Evolutionary conservation across 2,329 filamentous ascomycete genomes (phyloP), one percentile per base, ranked within the genome.

Genomic region (Talaromyces sp.): DNA sequence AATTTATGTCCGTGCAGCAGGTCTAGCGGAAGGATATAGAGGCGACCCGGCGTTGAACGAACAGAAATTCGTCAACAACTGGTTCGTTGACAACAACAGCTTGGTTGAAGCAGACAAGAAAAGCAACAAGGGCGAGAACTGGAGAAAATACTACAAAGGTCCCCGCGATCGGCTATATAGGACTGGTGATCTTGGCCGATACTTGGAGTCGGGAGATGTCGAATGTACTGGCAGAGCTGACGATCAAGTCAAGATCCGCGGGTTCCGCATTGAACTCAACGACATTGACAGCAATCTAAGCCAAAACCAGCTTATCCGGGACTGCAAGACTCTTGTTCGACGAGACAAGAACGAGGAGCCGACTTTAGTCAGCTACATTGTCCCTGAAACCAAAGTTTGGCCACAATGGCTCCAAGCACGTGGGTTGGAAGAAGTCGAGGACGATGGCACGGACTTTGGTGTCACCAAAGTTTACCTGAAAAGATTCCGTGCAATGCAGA

Each of bases 191-290:
- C 79, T 99, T 3, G 93, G 93, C 3, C 81, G 87, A 61, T 93
- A 90, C 70, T 85, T 86, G 57, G 80, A 83, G 2, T 82, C 86
- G 52, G 91, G 90, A 39, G 87, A 88, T 65, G 88, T 92, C 11
- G 89, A 90, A 70, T 90, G 87, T 70, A 88, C 89, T 10, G 93
- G 93, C 25, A 84, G 95, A 62, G 87, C 87, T 27, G 93, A 98
- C 71, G 85, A 89, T 67, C 93, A 98, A 73, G 91, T 97, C 79
- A 99, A 98, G 81, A 93, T 98, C 66, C 89, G 95, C 63, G 93
- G 93, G 1, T 98, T 97, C 82, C 85, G 93, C 64, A 96, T 99
- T 67, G 95, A 99, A 77, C 86, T 98, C 53, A 89, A 89, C 65
- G 95, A 98, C 67, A 97, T 98, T 67, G 93, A 98, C 74, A 89